These are phyloP conservation scores for Ceratobasidium sp. DNA, from an alignment of 1,284 basidiomycete genomes.

Conservation along the genomic window DNA sequence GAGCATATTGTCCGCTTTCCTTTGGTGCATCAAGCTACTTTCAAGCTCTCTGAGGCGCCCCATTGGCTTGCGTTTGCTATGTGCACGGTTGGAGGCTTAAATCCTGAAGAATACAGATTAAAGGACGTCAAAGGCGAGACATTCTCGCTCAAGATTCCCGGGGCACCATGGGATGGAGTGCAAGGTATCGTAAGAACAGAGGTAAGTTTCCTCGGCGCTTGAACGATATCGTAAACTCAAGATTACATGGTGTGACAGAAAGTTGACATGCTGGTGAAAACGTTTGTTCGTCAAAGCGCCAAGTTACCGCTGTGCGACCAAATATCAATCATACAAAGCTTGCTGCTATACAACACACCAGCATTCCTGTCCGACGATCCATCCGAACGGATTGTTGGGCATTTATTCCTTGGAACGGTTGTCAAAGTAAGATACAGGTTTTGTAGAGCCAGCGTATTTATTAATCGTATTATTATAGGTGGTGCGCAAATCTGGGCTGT, in stretches of 20 bases:
- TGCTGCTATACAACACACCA: conserved; percentile 57
- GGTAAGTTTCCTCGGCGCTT: conserved; percentile 9
- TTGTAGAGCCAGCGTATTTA: background rate
- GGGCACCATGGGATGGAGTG: conserved; percentile 44
- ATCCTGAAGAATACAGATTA: conserved; percentile 37
- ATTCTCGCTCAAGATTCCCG: conserved; percentile 10
- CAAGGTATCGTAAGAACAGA: conserved; percentile 41
- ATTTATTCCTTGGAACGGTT: conserved; percentile 56
- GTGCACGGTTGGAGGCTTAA: conserved; percentile 55
- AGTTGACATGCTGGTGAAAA: conserved; percentile 58
- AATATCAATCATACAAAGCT: conserved; percentile 55
- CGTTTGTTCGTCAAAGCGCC: conserved; percentile 37
- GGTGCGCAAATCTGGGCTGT: conserved; percentile 56
- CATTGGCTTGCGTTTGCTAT: conserved; percentile 58
- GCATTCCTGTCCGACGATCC: conserved; percentile 55
- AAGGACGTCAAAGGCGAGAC: conserved; percentile 6
- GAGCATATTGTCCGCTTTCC: conserved; percentile 57
- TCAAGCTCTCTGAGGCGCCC: conserved; percentile 55
- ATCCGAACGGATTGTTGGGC: conserved; percentile 53
- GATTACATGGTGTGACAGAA: conserved; percentile 48
- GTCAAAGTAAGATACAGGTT: conserved; percentile 47
- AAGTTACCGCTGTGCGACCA: conserved; percentile 55
- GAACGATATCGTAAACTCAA: background rate
- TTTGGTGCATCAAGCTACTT: conserved; percentile 58
- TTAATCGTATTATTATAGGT: conserved; percentile 48